Percentiles rank a stretch among this genome's conserved stretches.
Conservation (phyloP, 305 asterid genomes). For the Fraxinus xanthoxyloides region DNA sequence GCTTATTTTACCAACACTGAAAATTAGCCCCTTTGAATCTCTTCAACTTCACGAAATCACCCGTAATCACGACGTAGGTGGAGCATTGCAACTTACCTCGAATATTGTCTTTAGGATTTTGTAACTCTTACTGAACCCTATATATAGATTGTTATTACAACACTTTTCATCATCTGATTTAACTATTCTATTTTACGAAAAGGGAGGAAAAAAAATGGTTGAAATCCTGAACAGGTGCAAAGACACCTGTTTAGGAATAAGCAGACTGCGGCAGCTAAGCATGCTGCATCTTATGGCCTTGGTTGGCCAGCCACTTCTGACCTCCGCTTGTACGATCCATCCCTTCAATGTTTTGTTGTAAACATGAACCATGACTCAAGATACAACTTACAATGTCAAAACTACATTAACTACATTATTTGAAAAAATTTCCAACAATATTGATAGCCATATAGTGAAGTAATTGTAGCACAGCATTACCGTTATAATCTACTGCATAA, state of each 20-base stretch:
- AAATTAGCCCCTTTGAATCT: background rate
- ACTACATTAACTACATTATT: too few species aligned
- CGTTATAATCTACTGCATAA: background rate
- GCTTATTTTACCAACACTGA: background rate
- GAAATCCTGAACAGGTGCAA: background rate
- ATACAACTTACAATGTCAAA: background rate
- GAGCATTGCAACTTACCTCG: background rate
- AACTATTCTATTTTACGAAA: background rate
- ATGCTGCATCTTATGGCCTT: background rate
- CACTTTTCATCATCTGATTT: background rate
- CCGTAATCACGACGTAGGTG: background rate
- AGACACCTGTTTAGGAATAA: background rate
- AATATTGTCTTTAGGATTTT: background rate
- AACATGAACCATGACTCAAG: background rate
- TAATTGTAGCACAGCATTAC: background rate
- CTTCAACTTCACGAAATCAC: background rate
- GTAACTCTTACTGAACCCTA: background rate
- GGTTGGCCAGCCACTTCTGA: background rate
- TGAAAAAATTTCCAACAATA: background rate
- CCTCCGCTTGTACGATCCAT: background rate
- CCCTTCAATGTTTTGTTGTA: background rate
- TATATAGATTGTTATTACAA: background rate
- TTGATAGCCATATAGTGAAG: background rate
- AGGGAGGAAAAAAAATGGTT: background rate
- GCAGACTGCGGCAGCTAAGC: background rate